Evolutionary conservation across 2,329 filamentous ascomycete species (phyloP).

Genomic region (Claviceps sp.): DNA sequence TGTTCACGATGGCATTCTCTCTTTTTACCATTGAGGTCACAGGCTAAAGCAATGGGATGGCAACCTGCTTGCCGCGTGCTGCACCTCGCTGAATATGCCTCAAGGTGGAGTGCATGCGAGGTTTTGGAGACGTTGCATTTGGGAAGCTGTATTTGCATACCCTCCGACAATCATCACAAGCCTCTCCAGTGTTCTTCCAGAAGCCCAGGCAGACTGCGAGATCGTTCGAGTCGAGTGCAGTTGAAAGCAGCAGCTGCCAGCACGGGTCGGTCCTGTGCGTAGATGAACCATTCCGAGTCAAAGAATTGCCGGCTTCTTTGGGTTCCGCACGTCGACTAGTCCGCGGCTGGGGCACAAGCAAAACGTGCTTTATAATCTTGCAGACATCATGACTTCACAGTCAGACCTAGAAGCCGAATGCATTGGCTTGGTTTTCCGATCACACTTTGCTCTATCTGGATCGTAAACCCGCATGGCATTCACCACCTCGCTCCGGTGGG

Average conservation of each 20-base stretch:
- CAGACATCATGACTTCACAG: not conserved
- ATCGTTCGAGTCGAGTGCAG: not conserved
- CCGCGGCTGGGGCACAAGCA: slow-evolving; percentile 1
- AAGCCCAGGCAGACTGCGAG: not conserved
- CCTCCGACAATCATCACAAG: not conserved
- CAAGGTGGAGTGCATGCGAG: slow-evolving; percentile 1
- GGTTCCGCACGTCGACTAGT: not conserved
- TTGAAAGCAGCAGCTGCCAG: not conserved
- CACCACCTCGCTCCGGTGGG: slow-evolving; percentile 16
- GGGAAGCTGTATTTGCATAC: slow-evolving; percentile 2
- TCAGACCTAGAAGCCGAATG: not conserved
- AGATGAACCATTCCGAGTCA: not conserved
- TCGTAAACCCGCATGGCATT: slow-evolving; percentile 1
- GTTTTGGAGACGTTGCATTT: not conserved
- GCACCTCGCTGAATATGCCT: not conserved
- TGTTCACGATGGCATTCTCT: not conserved
- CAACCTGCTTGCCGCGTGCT: not conserved
- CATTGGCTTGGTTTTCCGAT: not conserved
- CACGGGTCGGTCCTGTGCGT: not conserved
- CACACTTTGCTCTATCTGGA: not conserved
- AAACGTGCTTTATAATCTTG: not conserved
- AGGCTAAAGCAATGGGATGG: not conserved
- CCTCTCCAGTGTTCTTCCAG: not conserved
- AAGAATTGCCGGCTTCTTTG: not conserved
- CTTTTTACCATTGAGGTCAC: not conserved